Evolutionary conservation across 805 yeast genomes (phyloP).

Genomic region (Dipodascus albidus): DNA sequence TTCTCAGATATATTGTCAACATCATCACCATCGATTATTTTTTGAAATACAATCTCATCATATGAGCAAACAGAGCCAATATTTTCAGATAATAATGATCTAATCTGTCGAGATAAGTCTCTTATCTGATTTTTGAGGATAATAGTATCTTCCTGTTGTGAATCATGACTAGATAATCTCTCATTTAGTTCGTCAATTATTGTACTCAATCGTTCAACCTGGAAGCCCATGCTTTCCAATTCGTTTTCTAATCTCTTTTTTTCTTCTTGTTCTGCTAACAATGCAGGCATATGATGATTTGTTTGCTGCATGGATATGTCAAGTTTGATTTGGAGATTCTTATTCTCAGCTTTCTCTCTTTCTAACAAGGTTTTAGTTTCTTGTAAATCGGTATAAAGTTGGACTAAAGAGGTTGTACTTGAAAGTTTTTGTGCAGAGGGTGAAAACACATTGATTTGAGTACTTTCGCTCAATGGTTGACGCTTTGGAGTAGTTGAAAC

Average conservation of each 20-base stretch:
- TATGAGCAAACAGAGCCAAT: conserved; percentile 44
- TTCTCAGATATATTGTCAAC: conserved; percentile 69
- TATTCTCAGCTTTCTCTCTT: conserved; percentile 64
- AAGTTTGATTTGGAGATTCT: conserved; percentile 56
- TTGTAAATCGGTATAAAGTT: conserved; percentile 53
- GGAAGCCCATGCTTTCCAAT: conserved; percentile 36
- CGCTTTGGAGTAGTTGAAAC: conserved; percentile 14
- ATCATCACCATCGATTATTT: conserved; percentile 52
- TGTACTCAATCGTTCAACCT: conserved; percentile 32
- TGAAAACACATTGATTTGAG: conserved; percentile 26
- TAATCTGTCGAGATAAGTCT: conserved; percentile 76
- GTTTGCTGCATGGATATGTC: conserved; percentile 63
- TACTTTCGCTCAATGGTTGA: background rate
- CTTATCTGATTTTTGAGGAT: conserved; percentile 45
- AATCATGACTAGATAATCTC: conserved; percentile 32
- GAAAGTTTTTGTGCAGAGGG: conserved; percentile 50
- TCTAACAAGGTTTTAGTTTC: conserved; percentile 53
- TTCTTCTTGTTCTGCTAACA: conserved; percentile 53
- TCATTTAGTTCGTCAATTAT: conserved; percentile 28
- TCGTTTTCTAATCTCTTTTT: conserved; percentile 46
- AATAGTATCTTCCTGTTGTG: conserved; percentile 28
- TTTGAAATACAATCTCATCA: conserved; percentile 40
- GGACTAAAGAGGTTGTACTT: conserved; percentile 36
- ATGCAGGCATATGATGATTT: conserved; percentile 66
- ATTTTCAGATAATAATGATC: conserved; percentile 46